Percentiles rank a stretch among this genome's conserved stretches.
Conservation (phyloP, 2,329 filamentous ascomycete genomes). For the Ambrosiella beaveri region DNA sequence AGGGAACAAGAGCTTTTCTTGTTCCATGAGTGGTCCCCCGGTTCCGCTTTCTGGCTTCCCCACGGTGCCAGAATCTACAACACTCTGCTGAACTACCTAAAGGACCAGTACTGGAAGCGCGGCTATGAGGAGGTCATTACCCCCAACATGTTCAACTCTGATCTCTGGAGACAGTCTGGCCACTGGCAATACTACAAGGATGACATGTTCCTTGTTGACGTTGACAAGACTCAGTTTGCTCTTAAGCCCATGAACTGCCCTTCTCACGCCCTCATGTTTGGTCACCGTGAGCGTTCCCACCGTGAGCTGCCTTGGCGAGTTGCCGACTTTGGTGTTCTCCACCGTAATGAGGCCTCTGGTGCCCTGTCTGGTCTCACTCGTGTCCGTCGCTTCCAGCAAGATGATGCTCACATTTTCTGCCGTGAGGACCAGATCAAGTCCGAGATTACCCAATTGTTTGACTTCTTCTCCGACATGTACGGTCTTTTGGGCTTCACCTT, state of each 20-base stretch:
- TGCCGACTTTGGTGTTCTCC: slow-evolving; percentile 88
- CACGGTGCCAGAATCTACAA: slow-evolving; percentile 92
- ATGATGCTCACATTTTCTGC: slow-evolving; percentile 95
- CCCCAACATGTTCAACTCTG: slow-evolving; percentile 84
- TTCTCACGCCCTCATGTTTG: slow-evolving; percentile 48
- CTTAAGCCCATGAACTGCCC: slow-evolving; percentile 99
- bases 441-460: slow-evolving; percentile 59
- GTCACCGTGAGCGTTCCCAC: slow-evolving; percentile 16
- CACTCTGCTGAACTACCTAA: slow-evolving; percentile 62
- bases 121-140: slow-evolving; percentile 91
- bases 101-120: slow-evolving; percentile 78
- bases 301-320: slow-evolving; percentile 79
- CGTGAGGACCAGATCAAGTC: slow-evolving; percentile 55
- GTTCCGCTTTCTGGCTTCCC: slow-evolving; percentile 80
- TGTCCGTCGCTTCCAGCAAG: slow-evolving; percentile 86
- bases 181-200: slow-evolving; percentile 80
- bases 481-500: slow-evolving; percentile 42
- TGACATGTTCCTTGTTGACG: slow-evolving; percentile 64
- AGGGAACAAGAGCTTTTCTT: slow-evolving; percentile 95
- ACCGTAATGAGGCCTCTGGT: slow-evolving; percentile 88
- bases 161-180: slow-evolving; percentile 85
- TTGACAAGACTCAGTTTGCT: slow-evolving; percentile 56
- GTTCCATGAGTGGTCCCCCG: slow-evolving; percentile 87
- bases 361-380: slow-evolving; percentile 80
- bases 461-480: slow-evolving; percentile 48